phyloP scores from a whole-genome alignment of 805 yeast genomes.

The Suhomyces xylopsoci region DNA sequence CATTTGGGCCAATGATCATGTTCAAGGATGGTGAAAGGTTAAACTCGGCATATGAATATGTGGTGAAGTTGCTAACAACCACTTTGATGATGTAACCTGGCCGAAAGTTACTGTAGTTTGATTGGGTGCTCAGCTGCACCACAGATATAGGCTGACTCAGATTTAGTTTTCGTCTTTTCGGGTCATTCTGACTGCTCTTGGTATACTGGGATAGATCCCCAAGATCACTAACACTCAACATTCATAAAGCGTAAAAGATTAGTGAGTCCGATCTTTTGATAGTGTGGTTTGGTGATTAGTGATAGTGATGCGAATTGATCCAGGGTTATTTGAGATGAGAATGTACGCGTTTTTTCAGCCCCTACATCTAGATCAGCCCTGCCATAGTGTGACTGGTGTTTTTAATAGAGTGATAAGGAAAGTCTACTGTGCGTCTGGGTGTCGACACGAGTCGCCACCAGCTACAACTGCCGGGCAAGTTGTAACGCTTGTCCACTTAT shows the following conservation, averaged over 20 bases:
- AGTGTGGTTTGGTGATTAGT: too few relatives aligned
- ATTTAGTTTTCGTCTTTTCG: slow-evolving; percentile 7
- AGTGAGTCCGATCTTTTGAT: too few relatives aligned
- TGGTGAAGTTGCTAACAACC: slow-evolving; percentile 60
- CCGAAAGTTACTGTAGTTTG: slow-evolving; percentile 9
- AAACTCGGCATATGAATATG: slow-evolving; percentile 68
- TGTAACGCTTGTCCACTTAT: background rate
- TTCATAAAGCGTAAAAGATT: background rate
- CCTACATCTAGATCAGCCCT: background rate
- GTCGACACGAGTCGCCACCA: background rate
- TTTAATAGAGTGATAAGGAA: background rate
- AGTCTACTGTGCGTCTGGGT: background rate
- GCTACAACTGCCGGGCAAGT: background rate
- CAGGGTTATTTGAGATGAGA: background rate
- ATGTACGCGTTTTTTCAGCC: background rate
- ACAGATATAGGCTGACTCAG: background rate
- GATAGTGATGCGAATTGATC: background rate
- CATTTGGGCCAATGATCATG: slow-evolving; percentile 94
- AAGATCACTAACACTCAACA: slow-evolving; percentile 1
- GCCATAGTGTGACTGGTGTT: background rate
- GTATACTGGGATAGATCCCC: slow-evolving; percentile 4
- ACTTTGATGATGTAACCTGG: slow-evolving; percentile 54
- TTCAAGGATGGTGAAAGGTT: slow-evolving; percentile 78
- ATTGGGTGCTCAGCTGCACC: background rate
- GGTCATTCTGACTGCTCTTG: background rate